Evolutionary conservation across 73 alveolate species (phyloP), one percentile per base, ranked within the genome.

Genomic region (Stentor roeselii): DNA sequence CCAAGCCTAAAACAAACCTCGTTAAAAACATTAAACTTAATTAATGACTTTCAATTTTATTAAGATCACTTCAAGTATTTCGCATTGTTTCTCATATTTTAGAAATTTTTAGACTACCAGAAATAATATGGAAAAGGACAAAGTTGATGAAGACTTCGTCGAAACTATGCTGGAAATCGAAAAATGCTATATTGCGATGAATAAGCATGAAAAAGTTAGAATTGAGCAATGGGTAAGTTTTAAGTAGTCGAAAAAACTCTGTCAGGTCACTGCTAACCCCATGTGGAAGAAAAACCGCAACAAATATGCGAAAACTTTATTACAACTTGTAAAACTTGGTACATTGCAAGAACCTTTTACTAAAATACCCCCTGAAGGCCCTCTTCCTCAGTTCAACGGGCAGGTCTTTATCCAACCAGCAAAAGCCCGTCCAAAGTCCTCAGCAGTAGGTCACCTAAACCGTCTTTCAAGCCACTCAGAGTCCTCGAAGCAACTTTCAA

Each of bases 221-320:
- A 84, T 88, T 27, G 93, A 88, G 86, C 84, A 86, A 11, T 88
- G 93, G 92, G 80, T 67, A 32, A 30, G 14, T 21, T 67, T 34
- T 67, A 67, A 67, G 34, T 67, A 67, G 74, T 84, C 93, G 27
- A 88, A 86, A 78, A 96, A 95, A 80, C 92, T 96, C 75, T 95
- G 98, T 67, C 86, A 91, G 85, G 98, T 95, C 31, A 95, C 98
- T 61, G 86, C 93, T 31, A 96, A 96, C 87, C 84, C 90, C 41
- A 93, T 94, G 67, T 96, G 98, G 98, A 96, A 96, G 85, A 95
- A 95, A 87, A 96, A 96, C 83, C 93, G 99, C 75, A 96, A 96
- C 93, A 82, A 91, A 41, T 95, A 96, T 89, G 95, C 98, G 0
- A 94, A 93, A 75, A 82, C 91, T n/a, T 83, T 96, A 37, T 86